Evolutionary conservation across 2,329 filamentous ascomycete species (phyloP), one percentile per base, ranked within the genome.

Genomic region (Diplodia intermedia): DNA sequence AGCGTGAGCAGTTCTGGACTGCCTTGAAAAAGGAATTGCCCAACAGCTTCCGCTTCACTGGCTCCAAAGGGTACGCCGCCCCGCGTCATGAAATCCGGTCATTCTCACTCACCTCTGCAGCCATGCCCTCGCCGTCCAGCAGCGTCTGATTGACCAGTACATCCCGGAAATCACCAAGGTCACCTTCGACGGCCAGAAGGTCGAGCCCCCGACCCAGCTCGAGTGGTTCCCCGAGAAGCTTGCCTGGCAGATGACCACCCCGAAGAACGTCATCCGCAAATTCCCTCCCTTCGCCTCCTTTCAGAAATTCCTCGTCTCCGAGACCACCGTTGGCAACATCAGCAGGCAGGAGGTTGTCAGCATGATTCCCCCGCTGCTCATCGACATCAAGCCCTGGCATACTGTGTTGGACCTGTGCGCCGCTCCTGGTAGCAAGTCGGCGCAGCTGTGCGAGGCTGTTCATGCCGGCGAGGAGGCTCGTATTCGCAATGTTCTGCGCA

Each of bases 181-280:
- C 77, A 87, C 92, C 76, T 88, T 89, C 76, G 93, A 99, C 80
- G 94, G 91, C 75, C 86, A 90, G 74, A 85, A 86, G 15, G 94
- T 98, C 72, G 89, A 94, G 70, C 89, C 95, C 14, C 95, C 95
- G 11, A 85, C 88, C 76, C 87, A 92, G 0, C 90, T 99, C 68
- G 84, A 89, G 38, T 98, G 94, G 93, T 99, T 97, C 79, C 95
- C 95, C 52, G 93, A 98, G 77, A 88, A 92, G 76, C 89, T 99
- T 70, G 95, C 95, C 61, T 99, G 96, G 91, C 93, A 90, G 80
- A 98, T 98, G 93, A 97, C 94, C 55, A 98, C 94, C 6, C 93
- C 95, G 70, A 99, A 98, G 86, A 94, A 97, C 76, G 90, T 98
- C 72, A 88, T 99, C 70, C 91, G 95, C 74, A 94, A 94, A 77